Conservation (phyloP, 1,139 yeast genomes). For the Lodderomyces elongisporus region DNA sequence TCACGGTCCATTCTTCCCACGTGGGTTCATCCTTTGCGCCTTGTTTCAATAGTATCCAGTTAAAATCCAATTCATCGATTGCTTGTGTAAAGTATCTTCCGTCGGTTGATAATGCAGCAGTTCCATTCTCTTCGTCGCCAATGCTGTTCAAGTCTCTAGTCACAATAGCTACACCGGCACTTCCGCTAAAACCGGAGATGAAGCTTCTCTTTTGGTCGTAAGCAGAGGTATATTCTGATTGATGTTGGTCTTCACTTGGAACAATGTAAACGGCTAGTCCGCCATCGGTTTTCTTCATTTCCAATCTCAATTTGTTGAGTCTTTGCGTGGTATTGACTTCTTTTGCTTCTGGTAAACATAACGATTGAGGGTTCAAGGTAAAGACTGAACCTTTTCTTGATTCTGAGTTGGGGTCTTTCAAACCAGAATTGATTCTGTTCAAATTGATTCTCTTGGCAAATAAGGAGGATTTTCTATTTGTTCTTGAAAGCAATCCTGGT, state of each 20-base stretch:
- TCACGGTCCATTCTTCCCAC: constrained; percentile 85
- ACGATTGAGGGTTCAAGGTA: constrained; percentile 42
- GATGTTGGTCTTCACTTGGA: constrained; percentile 93
- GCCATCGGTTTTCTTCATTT: constrained; percentile 60
- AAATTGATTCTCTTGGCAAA: constrained; percentile 47
- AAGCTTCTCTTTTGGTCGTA: constrained; percentile 82
- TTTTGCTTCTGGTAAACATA: constrained; percentile 41
- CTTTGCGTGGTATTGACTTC: constrained; percentile 56
- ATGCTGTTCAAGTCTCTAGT: constrained; percentile 63
- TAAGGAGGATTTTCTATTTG: constrained; percentile 48
- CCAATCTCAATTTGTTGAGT: constrained; percentile 55
- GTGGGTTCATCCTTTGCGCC: constrained; percentile 69
- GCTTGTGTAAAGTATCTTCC: constrained; percentile 96
- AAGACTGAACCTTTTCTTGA: constrained; percentile 46
- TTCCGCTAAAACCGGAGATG: constrained; percentile 88
- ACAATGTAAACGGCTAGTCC: constrained; percentile 77
- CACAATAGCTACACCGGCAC: constrained; percentile 89
- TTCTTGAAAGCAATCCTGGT: constrained; percentile 70
- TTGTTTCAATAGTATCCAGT: constrained; percentile 82
- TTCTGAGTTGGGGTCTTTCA: constrained; percentile 4
- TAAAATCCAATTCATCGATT: constrained; percentile 74
- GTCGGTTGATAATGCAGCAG: constrained; percentile 85
- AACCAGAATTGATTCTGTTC: constrained; percentile 24
- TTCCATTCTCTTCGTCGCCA: constrained; percentile 52
- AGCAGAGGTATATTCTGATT: constrained; percentile 79